These are phyloP conservation scores for Capillidium rhysosporum DNA, from an alignment of 371 early-diverging fungal genomes.

Conservation along the genomic window DNA sequence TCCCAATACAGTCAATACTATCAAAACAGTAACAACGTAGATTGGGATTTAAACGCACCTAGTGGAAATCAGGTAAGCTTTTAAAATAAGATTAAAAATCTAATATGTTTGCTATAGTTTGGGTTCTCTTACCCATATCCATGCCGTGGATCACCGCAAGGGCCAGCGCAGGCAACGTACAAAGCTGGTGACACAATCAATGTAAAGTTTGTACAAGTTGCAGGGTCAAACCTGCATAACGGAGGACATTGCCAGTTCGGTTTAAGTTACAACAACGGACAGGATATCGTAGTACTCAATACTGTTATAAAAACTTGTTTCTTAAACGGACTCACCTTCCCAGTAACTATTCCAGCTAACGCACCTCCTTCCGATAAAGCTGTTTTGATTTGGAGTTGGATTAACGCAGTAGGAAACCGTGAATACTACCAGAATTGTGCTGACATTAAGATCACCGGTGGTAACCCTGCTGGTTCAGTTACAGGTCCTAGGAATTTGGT, in stretches of 20 bases:
- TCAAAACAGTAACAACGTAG: neutral
- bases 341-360: constrained; percentile 25
- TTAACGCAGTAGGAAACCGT: constrained; percentile 30
- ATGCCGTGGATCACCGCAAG: constrained; percentile 9
- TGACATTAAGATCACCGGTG: constrained; percentile 25
- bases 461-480: neutral
- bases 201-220: constrained; percentile 12
- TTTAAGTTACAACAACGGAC: constrained; percentile 35
- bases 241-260: constrained; percentile 55
- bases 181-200: constrained; percentile 16
- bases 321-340: constrained; percentile 11
- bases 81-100: neutral
- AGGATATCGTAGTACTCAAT: constrained; percentile 35
- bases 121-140: constrained; percentile 6
- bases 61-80: constrained; percentile 6
- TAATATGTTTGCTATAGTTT: no score
- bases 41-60: constrained; percentile 11
- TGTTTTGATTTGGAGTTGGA: constrained; percentile 45
- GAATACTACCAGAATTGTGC: constrained; percentile 54
- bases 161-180: constrained; percentile 7
- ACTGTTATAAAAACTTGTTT: constrained; percentile 19
- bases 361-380: constrained; percentile 17
- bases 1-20: constrained; percentile 8
- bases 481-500: constrained; percentile 5
- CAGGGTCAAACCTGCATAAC: constrained; percentile 14